Percentiles rank a stretch among this genome's conserved stretches.
These are phyloP conservation scores for Suillus fuscotomentosus DNA, from an alignment of 768 basidiomycete species.

Conservation along the genomic window DNA sequence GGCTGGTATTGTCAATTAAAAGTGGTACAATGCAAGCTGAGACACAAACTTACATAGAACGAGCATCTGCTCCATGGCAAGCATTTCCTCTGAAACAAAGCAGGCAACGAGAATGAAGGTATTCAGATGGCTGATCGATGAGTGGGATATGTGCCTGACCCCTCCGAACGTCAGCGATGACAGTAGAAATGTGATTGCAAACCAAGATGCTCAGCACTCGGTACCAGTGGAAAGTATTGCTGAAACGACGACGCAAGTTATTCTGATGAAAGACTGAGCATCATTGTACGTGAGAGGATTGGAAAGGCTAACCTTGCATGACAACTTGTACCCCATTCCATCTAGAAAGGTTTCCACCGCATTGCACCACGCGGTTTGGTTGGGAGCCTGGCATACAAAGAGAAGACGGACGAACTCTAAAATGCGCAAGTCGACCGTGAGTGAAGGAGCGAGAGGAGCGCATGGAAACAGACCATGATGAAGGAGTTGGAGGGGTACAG, in stretches of 20 bases:
- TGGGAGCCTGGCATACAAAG: conserved; percentile 13
- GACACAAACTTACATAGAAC: neutral
- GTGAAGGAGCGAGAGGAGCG: conserved; percentile 24
- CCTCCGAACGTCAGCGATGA: neutral
- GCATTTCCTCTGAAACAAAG: conserved; percentile 14
- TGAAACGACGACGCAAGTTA: conserved; percentile 20
- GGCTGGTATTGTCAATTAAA: neutral
- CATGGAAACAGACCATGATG: conserved; percentile 16
- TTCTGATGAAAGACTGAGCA: conserved; percentile 16
- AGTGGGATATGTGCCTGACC: neutral
- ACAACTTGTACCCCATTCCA: conserved; percentile 11
- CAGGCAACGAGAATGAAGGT: conserved; percentile 2
- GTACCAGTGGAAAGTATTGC: conserved; percentile 27
- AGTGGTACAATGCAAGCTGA: neutral
- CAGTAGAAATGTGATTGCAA: conserved; percentile 25
- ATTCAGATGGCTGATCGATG: conserved; percentile 10
- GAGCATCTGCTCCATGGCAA: neutral
- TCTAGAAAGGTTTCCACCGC: conserved; percentile 15
- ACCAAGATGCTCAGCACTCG: conserved; percentile 1
- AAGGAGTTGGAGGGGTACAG: conserved; percentile 23
- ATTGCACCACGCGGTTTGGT: conserved; percentile 13
- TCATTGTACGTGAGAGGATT: neutral
- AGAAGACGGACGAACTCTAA: conserved; percentile 25
- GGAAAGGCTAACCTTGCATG: conserved; percentile 10
- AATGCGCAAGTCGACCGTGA: conserved; percentile 31